Conservation (phyloP, 1,284 basidiomycete genomes). For the Taiwanofungus camphoratus region DNA sequence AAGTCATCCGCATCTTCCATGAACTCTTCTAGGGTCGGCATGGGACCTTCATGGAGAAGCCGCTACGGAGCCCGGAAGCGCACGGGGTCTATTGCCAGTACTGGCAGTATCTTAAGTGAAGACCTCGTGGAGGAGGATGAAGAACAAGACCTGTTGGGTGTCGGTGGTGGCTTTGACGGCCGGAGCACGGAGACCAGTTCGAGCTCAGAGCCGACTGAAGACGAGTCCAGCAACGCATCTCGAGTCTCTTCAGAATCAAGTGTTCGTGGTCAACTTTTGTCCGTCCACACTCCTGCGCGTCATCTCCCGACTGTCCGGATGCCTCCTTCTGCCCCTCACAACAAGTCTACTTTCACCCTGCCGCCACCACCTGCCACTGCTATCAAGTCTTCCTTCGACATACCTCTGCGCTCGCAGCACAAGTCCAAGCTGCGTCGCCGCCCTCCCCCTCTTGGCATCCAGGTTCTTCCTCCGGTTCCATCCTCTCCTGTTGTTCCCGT, state of each 20-base stretch:
- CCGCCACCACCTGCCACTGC: conserved; percentile 35
- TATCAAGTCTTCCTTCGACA: conserved; percentile 46
- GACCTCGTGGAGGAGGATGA: conserved; percentile 78
- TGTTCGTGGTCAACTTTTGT: conserved; percentile 13
- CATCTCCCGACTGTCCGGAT: conserved; percentile 24
- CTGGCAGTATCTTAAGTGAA: conserved; percentile 63
- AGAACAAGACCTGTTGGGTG: conserved; percentile 60
- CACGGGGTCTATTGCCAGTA: conserved; percentile 68
- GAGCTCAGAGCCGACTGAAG: conserved; percentile 35
- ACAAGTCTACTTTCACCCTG: conserved; percentile 20
- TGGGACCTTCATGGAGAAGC: conserved; percentile 60
- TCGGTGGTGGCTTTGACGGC: conserved; percentile 61
- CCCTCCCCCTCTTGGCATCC: conserved; percentile 51
- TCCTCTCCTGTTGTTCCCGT: conserved; percentile 40
- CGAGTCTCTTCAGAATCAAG: conserved; percentile 22
- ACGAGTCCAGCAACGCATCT: conserved; percentile 28
- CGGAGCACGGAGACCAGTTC: conserved; percentile 36
- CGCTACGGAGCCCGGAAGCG: conserved; percentile 61
- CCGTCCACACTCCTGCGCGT: conserved; percentile 24
- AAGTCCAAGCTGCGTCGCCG: conserved; percentile 49
- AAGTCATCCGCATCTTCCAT: conserved; percentile 64
- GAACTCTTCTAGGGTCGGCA: conserved; percentile 53
- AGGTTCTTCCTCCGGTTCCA: conserved; percentile 65
- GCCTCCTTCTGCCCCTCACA: conserved; percentile 49
- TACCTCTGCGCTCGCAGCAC: conserved; percentile 30